These are phyloP conservation scores for Geoglossum cookeanum DNA, from an alignment of 2,329 filamentous ascomycete genomes.

Conservation along the genomic window DNA sequence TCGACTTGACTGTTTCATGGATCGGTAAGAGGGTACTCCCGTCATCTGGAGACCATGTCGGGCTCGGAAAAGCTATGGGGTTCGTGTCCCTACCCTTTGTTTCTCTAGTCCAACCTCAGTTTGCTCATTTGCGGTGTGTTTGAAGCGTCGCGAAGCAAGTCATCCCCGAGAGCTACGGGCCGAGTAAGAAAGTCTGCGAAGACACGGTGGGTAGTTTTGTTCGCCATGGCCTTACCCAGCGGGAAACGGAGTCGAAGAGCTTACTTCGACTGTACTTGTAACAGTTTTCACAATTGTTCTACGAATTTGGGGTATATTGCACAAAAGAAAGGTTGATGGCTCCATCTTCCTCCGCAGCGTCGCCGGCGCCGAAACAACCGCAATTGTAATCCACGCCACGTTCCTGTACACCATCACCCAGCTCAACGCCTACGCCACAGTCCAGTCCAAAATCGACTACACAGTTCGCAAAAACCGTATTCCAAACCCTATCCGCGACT, in stretches of 20 bases:
- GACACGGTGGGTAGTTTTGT: neutral
- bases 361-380: conserved; percentile 39
- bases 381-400: conserved; percentile 33
- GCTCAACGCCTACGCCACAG: conserved; percentile 24
- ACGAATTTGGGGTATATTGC: too few relatives aligned
- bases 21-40: conserved; percentile 21
- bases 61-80: neutral
- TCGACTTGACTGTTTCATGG: neutral
- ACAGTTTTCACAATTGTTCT: too few relatives aligned
- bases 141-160: neutral
- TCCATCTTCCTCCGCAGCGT: conserved; percentile 17
- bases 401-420: conserved; percentile 34
- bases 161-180: neutral
- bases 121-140: too few relatives aligned
- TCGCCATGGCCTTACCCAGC: neutral
- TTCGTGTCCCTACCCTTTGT: neutral
- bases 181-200: neutral
- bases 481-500: conserved; percentile 28
- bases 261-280: neutral
- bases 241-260: neutral
- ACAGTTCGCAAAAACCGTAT: conserved; percentile 22
- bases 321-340: too few relatives aligned
- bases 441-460: conserved; percentile 28
- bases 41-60: conserved; percentile 22
- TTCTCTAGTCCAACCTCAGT: neutral